Evolutionary conservation across 208 protist species (phyloP).

Genomic region (Trypanosoma vivax): DNA sequence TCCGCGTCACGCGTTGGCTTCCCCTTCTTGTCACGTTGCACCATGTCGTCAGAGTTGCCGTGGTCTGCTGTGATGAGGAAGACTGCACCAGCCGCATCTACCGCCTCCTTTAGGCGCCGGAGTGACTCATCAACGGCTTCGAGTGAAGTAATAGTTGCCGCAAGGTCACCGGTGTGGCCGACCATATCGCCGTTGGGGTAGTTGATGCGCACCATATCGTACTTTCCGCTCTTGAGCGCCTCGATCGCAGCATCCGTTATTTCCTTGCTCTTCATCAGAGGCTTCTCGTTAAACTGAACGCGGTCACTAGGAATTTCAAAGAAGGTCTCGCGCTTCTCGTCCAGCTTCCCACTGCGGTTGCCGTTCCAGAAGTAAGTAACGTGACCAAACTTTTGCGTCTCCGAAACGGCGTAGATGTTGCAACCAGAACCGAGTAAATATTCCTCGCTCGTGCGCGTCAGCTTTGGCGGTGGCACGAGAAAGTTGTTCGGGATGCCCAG

Average conservation of each 20-base stretch:
- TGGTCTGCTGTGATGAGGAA: slow-evolving; percentile 93
- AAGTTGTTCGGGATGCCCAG: slow-evolving; percentile 93
- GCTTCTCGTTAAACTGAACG: slow-evolving; percentile 92
- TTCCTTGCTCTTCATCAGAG: slow-evolving; percentile 91
- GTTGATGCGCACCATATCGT: slow-evolving; percentile 92
- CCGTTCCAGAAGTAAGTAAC: slow-evolving; percentile 97
- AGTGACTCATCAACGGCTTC: slow-evolving; percentile 87
- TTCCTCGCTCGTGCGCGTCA: slow-evolving; percentile 84
- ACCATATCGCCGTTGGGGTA: slow-evolving; percentile 96
- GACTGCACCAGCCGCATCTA: slow-evolving; percentile 80
- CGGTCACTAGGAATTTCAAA: slow-evolving; percentile 86
- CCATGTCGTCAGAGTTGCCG: slow-evolving; percentile 95
- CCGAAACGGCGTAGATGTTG: slow-evolving; percentile 89
- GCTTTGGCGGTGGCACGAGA: slow-evolving; percentile 88
- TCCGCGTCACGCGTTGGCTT: slow-evolving; percentile 67
- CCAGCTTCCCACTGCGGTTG: slow-evolving; percentile 90
- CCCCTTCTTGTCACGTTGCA: slow-evolving; percentile 89
- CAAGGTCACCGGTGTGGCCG: slow-evolving; percentile 92
- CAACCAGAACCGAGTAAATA: slow-evolving; percentile 82
- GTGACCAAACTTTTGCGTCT: slow-evolving; percentile 96
- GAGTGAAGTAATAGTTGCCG: slow-evolving; percentile 65
- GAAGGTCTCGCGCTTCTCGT: slow-evolving; percentile 87
- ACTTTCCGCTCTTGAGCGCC: slow-evolving; percentile 85
- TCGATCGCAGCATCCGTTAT: slow-evolving; percentile 88
- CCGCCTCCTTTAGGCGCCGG: slow-evolving; percentile 67